phyloP scores from a whole-genome alignment of 2,329 filamentous ascomycete species.

The Alternaria atra region DNA sequence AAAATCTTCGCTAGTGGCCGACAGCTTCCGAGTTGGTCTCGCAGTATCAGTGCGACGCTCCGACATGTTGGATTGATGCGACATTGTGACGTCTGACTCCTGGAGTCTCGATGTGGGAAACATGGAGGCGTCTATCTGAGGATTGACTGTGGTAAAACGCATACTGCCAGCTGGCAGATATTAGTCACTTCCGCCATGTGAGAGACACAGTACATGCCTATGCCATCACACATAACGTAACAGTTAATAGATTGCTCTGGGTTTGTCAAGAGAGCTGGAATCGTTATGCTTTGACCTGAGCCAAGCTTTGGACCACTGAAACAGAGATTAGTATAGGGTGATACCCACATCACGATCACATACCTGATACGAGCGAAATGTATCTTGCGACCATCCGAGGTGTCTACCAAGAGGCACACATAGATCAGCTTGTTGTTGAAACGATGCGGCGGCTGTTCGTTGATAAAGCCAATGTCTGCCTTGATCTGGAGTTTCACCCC shows the following conservation, averaged over 20 bases:
- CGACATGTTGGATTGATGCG: constrained; percentile 41
- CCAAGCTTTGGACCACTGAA: constrained; percentile 71
- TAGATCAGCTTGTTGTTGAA: constrained; percentile 74
- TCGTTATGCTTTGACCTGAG: constrained; percentile 67
- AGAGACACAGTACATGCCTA: constrained; percentile 61
- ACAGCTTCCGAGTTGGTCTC: constrained; percentile 14
- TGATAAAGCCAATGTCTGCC: constrained; percentile 75
- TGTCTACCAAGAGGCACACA: constrained; percentile 78
- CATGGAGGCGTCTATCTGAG: constrained; percentile 56
- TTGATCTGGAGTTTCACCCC: constrained; percentile 69
- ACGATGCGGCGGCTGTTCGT: constrained; percentile 65
- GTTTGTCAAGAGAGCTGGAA: constrained; percentile 65
- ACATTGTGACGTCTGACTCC: constrained; percentile 25
- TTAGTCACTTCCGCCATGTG: constrained; percentile 10
- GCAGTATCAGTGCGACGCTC: constrained; percentile 35
- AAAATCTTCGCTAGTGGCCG: constrained; percentile 57
- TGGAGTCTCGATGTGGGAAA: constrained; percentile 50
- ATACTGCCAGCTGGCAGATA: constrained; percentile 62
- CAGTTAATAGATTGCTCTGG: constrained; percentile 69
- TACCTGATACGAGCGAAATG: constrained; percentile 72
- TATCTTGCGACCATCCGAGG: constrained; percentile 71
- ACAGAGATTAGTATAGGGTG: constrained; percentile 35
- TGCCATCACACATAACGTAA: constrained; percentile 83
- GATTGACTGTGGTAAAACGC: constrained; percentile 62
- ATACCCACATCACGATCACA: background rate